Evolutionary conservation across 2,329 filamentous ascomycete genomes (phyloP).

Genomic region (Fusarium tupiense): DNA sequence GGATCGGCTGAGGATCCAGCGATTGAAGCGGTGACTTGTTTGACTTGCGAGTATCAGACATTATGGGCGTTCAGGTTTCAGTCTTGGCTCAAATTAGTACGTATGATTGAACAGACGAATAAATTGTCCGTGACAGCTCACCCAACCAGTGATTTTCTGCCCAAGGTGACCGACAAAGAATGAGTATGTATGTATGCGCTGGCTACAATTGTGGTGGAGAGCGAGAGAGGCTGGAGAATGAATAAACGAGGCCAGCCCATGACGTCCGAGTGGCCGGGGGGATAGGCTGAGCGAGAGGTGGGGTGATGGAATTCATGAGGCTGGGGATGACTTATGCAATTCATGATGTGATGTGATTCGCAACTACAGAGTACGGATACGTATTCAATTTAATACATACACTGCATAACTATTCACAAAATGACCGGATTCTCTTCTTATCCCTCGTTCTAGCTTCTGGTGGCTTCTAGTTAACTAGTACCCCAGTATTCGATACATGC

Average conservation of each 20-base stretch:
- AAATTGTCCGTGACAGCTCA: not conserved
- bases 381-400: conserved; percentile 1
- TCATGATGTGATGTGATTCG: conserved; percentile 9
- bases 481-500: conserved; percentile 36
- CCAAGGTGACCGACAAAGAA: conserved; percentile 6
- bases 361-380: not conserved
- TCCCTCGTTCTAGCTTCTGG: not conserved
- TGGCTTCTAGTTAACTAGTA: not conserved
- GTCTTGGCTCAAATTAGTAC: not conserved
- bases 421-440: not conserved
- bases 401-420: conserved; percentile 10
- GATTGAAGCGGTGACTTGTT: conserved; percentile 39
- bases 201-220: conserved; percentile 26
- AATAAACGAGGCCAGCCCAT: conserved; percentile 37
- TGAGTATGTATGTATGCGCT: conserved; percentile 23
- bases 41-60: conserved; percentile 35
- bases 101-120: not conserved
- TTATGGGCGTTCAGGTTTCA: conserved; percentile 1
- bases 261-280: conserved; percentile 34
- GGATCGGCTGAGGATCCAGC: conserved; percentile 43
- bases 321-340: conserved; percentile 40
- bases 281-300: conserved; percentile 29
- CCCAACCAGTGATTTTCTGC: conserved; percentile 1
- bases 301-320: conserved; percentile 36
- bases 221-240: conserved; percentile 37